Base-by-base conservation (phyloP, 768 basidiomycete species). In the Candolleomyces aberdarensis region DNA sequence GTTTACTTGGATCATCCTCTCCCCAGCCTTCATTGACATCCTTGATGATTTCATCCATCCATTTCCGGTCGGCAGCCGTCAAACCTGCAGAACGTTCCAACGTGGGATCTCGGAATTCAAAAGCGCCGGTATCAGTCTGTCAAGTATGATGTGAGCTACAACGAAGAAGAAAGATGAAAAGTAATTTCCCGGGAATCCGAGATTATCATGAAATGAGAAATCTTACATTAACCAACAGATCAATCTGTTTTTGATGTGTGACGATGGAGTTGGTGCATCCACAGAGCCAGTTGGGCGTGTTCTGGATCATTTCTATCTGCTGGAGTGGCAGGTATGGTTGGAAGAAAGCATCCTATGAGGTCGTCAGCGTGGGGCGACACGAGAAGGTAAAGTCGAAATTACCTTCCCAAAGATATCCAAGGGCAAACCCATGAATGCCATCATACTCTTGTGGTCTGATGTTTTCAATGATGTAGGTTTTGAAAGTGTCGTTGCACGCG, bases 241-340 rank as follows among this genome's bases (percentile, higher is more conserved):
- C 96, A 61, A 96, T 86, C 63, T 95, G 94, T 67, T 86, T 87
- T 73, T 97, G 94, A 62, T 95, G 92, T 9, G 94, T 92, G 40
- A 98, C 90, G 65, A 98, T 98, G 15, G 89, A 85, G 71, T 99
- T 99, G 5, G 96, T 98, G 64, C 92, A 93, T n/a, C 92, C 92
- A 66, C 92, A 94, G 20, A 99, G 80, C 89, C 92, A 99, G 64
- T 89, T 88, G 41, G 82, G 78, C 7, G 91, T 89, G 32, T 88
- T 85, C 67, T 83, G 87, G 32, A 97, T 74, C 74, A 94, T 85
- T 63, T 98, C 96, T 6, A 97, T 78, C 74, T 99, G 96, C 72
- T 99, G 97, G 2, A 99, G 74, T 0, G 97, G 96, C 13, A 98
- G 78, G 71, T 98, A 99, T 1, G 97, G 97, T 71, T 99, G 97